A percentile compares a stretch with the other conserved stretches of the same genome.
Conservation (phyloP, 1,139 yeast species). For the Ashbya aceris region DNA sequence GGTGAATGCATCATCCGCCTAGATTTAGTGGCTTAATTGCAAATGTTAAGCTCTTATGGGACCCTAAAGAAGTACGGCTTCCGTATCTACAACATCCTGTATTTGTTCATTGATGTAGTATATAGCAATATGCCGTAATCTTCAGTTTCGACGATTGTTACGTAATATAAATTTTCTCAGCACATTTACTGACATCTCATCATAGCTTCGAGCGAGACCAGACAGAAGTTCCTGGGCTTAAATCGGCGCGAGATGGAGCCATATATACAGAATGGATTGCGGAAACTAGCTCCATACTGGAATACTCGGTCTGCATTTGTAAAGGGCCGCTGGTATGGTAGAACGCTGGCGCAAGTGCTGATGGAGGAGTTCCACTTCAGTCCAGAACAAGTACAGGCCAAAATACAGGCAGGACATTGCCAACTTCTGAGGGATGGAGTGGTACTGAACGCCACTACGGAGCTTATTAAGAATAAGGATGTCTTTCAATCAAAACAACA, state of each 20-base stretch:
- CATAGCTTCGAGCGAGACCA: too few species aligned
- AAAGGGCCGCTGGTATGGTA: conserved; percentile 80
- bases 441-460: conserved; percentile 11
- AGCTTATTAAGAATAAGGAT: conserved; percentile 38
- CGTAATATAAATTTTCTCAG: too few species aligned
- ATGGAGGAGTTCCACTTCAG: conserved; percentile 48
- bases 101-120: too few species aligned
- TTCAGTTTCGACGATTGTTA: too few species aligned
- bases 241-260: neutral
- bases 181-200: too few species aligned
- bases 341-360: conserved; percentile 64
- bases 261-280: conserved; percentile 32
- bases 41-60: too few species aligned
- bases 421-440: conserved; percentile 17
- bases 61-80: too few species aligned
- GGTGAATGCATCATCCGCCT: too few species aligned
- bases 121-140: too few species aligned
- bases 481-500: conserved; percentile 40
- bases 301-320: conserved; percentile 76
- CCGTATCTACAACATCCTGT: too few species aligned
- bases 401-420: conserved; percentile 16
- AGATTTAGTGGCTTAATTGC: too few species aligned
- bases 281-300: conserved; percentile 75
- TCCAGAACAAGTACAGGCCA: conserved; percentile 14
- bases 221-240: too few species aligned